A percentile compares a stretch with the other conserved stretches of the same genome.
Evolutionary conservation across 495 filamentous ascomycete genomes (phyloP).

Genomic region (Cairneyella variabilis): DNA sequence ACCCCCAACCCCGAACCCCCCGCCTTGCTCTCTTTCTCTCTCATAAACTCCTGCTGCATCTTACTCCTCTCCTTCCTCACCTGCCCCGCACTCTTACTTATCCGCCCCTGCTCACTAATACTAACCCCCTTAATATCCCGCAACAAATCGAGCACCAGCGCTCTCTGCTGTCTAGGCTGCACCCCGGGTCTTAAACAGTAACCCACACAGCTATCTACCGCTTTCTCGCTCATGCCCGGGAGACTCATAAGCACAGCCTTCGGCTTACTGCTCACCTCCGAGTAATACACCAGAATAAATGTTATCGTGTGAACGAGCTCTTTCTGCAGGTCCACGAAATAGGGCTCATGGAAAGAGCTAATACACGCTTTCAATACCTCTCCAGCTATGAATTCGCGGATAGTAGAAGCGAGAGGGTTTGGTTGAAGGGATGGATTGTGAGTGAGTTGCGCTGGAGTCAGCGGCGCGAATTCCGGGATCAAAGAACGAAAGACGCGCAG

Average conservation of each 20-base stretch:
- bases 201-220: constrained; percentile 59
- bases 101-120: constrained; percentile 87
- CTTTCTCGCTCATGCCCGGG: constrained; percentile 47
- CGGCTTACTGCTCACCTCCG: constrained; percentile 55
- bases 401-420: constrained; percentile 42
- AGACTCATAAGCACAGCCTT: constrained; percentile 49
- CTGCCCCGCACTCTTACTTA: constrained; percentile 42
- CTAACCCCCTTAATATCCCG: constrained; percentile 83
- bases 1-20: too few species aligned
- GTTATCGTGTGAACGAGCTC: constrained; percentile 88
- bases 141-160: constrained; percentile 80
- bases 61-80: constrained; percentile 41
- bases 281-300: constrained; percentile 73
- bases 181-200: constrained; percentile 44
- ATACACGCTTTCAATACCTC: constrained; percentile 81
- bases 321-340: constrained; percentile 95
- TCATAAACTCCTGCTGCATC: constrained; percentile 56
- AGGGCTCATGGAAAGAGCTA: constrained; percentile 85
- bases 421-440: constrained; percentile 31
- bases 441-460: too few species aligned
- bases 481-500: constrained; percentile 80
- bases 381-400: constrained; percentile 85
- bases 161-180: constrained; percentile 70
- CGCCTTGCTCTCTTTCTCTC: constrained; percentile 10
- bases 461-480: constrained; percentile 79